A percentile compares a stretch with the other conserved stretches of the same genome.
phyloP scores from a whole-genome alignment of 495 filamentous ascomycete species.

The Oleoguttula mirabilis region DNA sequence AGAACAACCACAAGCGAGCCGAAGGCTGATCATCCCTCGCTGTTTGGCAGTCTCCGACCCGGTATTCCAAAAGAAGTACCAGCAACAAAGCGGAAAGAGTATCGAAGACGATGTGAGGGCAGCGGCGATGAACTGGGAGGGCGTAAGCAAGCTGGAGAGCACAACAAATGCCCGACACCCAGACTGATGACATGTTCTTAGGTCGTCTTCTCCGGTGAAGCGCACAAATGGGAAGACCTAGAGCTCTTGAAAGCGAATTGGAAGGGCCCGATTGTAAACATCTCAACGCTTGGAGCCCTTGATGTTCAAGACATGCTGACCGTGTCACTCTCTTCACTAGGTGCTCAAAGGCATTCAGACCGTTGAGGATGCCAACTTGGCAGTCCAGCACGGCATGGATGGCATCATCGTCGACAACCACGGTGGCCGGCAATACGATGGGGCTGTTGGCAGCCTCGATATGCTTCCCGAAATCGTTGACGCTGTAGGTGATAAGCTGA shows the following conservation, averaged over 20 bases:
- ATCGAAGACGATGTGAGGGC: constrained; percentile 39
- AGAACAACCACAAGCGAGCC: too few species aligned
- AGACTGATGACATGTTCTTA: too few species aligned
- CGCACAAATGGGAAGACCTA: constrained; percentile 22
- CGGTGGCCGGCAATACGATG: constrained; percentile 31
- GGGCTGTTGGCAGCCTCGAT: constrained; percentile 24
- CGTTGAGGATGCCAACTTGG: constrained; percentile 36
- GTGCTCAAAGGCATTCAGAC: constrained; percentile 32
- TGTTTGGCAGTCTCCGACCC: constrained; percentile 42
- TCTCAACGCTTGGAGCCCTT: too few species aligned
- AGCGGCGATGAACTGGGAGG: constrained; percentile 17
- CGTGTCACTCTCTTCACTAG: too few species aligned
- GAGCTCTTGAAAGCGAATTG: constrained; percentile 24
- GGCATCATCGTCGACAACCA: constrained; percentile 46
- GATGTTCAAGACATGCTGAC: too few species aligned
- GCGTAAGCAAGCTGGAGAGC: too few species aligned
- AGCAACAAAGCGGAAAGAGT: constrained; percentile 34
- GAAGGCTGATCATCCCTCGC: not conserved
- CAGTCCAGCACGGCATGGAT: constrained; percentile 38
- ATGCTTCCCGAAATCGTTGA: constrained; percentile 26
- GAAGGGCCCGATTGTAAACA: constrained; percentile 31
- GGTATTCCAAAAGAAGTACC: constrained; percentile 46
- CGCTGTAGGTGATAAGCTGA: constrained; percentile 23
- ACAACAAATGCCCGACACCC: too few species aligned
- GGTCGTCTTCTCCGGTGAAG: constrained; percentile 10